Evolutionary conservation across 148 eudicot species (phyloP).

Genomic region (Fallopia convolvulus): DNA sequence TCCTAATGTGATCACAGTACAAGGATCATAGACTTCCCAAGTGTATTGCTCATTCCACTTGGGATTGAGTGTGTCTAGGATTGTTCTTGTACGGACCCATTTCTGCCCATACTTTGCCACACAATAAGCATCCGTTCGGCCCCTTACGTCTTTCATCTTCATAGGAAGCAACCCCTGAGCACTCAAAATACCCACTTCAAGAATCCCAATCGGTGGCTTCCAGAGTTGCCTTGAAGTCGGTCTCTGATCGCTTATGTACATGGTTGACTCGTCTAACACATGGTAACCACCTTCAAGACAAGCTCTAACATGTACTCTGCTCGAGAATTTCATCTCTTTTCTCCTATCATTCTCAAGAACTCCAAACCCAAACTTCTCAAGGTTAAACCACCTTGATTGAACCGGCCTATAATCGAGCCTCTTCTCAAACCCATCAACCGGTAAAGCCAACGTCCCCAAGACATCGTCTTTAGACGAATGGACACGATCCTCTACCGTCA

Average conservation of each 20-base stretch:
- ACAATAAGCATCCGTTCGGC: constrained; percentile 63
- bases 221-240: constrained; percentile 66
- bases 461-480: constrained; percentile 51
- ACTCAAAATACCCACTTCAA: constrained; percentile 64
- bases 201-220: constrained; percentile 65
- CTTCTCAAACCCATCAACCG: constrained; percentile 38
- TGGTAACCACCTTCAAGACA: constrained; percentile 76
- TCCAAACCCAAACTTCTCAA: constrained; percentile 53
- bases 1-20: constrained; percentile 64
- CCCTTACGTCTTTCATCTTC: constrained; percentile 51
- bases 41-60: constrained; percentile 86
- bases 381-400: constrained; percentile 60
- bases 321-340: constrained; percentile 54
- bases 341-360: constrained; percentile 50
- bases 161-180: constrained; percentile 60
- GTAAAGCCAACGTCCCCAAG: constrained; percentile 36
- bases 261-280: constrained; percentile 65
- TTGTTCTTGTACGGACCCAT: constrained; percentile 72
- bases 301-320: constrained; percentile 49
- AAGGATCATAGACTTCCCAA: constrained; percentile 75
- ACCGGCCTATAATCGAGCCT: constrained; percentile 54
- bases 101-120: constrained; percentile 77
- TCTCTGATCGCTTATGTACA: constrained; percentile 60
- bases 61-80: constrained; percentile 47
- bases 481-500: constrained; percentile 44